Evolutionary conservation across 2,329 filamentous ascomycete species (phyloP), one percentile per base, ranked within the genome.

Genomic region (Helotiales sp.): DNA sequence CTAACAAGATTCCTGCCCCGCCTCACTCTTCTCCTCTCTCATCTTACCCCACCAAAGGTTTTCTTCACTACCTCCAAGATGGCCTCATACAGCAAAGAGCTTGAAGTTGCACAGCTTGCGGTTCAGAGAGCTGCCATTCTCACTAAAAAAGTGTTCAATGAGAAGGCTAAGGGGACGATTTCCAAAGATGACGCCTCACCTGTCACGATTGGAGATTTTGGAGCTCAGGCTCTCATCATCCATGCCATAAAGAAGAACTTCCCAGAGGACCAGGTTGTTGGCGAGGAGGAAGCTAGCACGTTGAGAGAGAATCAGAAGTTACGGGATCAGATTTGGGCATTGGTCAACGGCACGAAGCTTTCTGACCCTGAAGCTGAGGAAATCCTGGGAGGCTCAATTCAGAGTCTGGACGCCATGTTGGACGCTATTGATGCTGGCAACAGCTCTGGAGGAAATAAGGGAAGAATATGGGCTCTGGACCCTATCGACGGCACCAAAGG

Each of bases 401-500:
- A 81, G 70, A 83, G 79, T 66, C 82, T 85, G 58, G 86, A 91
- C 57, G 77, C 80, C 36, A 86, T 90, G 86, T 73, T 89, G 60
- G 79, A 84, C 63, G 76, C 87, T 36, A 86, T 91, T 64, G 88
- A 90, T 76, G 74, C 75, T 60, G 88, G 88, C 40, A 83, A 83
- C 71, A 90, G 87, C 74, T 76, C 82, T 57, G 91, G 91, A 59
- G 91, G 91, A 27, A 74, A 77, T 60, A 81, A 79, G 64, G 92
- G 91, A 62, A 82, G 95, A 65, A 91, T 98, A 74, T 99, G 95
- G 95, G 90, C 93, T 38, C 86, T 99, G 57, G 95, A 99, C 75
- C 95, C 95, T 59, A 97, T 99, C 62, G 95, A 99, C 74, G 95
- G 95, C 65, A 99, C 95, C 54, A 96, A 97, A 78, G 96, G 95